Percentiles rank a stretch among this genome's conserved stretches.
Evolutionary conservation across 2,329 filamentous ascomycete genomes (phyloP).

Genomic region (Trichoderma brevicompactum): DNA sequence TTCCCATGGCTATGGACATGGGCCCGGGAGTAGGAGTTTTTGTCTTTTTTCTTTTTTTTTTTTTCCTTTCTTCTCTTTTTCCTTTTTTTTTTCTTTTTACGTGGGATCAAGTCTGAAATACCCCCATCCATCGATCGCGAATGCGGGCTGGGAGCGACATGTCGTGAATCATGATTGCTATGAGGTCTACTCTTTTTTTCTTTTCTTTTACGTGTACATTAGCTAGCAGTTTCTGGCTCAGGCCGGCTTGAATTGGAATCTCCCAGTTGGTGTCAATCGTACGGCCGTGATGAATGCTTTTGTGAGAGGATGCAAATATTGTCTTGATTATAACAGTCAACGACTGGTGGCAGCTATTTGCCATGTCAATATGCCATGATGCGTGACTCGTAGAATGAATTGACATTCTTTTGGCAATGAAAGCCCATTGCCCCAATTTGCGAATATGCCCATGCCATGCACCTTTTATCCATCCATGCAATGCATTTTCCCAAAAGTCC

Average conservation of each 20-base stretch:
- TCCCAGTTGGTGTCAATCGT: slow-evolving; percentile 1
- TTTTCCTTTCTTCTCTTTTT: background rate
- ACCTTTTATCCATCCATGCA: background rate
- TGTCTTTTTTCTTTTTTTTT: background rate
- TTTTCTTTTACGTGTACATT: slow-evolving; percentile 10
- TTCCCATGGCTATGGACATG: slow-evolving; percentile 22
- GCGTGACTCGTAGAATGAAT: background rate
- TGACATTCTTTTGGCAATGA: too few relatives aligned
- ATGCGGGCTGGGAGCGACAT: slow-evolving; percentile 26
- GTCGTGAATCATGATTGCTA: slow-evolving; percentile 12
- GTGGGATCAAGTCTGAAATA: slow-evolving; percentile 26
- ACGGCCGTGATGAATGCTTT: background rate
- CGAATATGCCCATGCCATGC: too few relatives aligned
- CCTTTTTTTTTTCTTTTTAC: background rate
- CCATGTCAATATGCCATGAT: background rate
- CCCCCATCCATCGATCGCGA: slow-evolving; percentile 24
- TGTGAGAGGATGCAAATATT: too few relatives aligned
- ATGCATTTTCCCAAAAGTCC: background rate
- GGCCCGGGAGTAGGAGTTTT: slow-evolving; percentile 25
- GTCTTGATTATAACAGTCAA: too few relatives aligned
- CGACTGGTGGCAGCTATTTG: background rate
- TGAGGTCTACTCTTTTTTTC: slow-evolving; percentile 1
- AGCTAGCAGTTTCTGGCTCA: slow-evolving; percentile 15
- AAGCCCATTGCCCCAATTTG: too few relatives aligned
- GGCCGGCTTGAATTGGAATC: slow-evolving; percentile 20